Conservation (phyloP, 73 alveolate genomes). For the Paraurostyla sp. region DNA sequence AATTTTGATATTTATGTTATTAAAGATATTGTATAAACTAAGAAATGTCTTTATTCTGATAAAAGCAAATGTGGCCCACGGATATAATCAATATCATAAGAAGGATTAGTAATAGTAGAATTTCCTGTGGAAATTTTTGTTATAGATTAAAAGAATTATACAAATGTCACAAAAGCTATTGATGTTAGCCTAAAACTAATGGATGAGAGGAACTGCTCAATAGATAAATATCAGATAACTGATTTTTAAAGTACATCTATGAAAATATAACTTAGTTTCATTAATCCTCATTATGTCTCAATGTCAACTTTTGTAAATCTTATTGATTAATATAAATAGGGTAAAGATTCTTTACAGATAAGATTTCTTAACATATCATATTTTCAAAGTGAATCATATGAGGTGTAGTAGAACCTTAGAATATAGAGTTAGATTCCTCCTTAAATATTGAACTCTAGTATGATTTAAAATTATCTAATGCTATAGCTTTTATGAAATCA, state of each 20-base stretch:
- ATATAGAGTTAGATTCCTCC: background rate
- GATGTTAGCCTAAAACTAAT: background rate
- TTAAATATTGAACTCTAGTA: background rate
- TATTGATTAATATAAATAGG: background rate
- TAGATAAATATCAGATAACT: background rate
- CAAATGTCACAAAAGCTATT: constrained; percentile 3
- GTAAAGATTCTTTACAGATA: background rate
- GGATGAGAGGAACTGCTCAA: background rate
- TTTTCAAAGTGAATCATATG: background rate
- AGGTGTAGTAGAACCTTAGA: background rate
- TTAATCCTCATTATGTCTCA: background rate
- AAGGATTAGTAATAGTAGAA: background rate
- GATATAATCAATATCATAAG: background rate
- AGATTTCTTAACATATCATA: background rate
- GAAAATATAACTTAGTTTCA: background rate
- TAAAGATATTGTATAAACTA: background rate
- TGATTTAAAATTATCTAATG: background rate
- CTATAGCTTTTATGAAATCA: background rate
- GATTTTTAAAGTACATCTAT: background rate
- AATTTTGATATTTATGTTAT: background rate
- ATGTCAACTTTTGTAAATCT: background rate
- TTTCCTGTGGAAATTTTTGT: background rate
- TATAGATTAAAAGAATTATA: background rate
- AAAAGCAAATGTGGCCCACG: background rate
- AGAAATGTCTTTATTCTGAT: background rate